Conservation (phyloP, 805 yeast species). For the Zygosaccharomyces siamensis region DNA sequence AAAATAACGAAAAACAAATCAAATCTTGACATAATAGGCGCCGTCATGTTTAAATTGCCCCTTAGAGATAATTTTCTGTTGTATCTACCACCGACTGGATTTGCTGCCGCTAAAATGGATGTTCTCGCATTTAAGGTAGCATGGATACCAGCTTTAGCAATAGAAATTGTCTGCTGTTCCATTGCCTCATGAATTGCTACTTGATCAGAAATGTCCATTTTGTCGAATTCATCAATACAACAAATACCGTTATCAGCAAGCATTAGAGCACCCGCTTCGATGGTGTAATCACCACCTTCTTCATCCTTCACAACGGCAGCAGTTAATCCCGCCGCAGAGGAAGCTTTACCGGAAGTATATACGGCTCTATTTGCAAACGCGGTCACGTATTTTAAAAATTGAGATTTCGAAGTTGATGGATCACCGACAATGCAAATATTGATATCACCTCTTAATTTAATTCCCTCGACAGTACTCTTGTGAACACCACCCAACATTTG, state of each 20-base stretch:
- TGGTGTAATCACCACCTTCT: conserved; percentile 94
- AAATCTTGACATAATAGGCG: conserved; percentile 97
- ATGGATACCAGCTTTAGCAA: conserved; percentile 98
- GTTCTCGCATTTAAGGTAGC: conserved; percentile 97
- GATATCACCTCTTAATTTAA: conserved; percentile 92
- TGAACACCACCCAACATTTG: conserved; percentile 96
- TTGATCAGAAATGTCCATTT: conserved; percentile 93
- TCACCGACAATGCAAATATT: conserved; percentile 96
- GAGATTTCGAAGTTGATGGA: conserved; percentile 96
- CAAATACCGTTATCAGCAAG: conserved; percentile 97
- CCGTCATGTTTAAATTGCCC: conserved; percentile 89
- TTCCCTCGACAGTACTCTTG: conserved; percentile 88
- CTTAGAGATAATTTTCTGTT: conserved; percentile 80
- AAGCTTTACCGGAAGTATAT: conserved; percentile 96
- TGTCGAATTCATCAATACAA: conserved; percentile 97
- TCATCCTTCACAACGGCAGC: conserved; percentile 98
- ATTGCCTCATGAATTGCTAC: conserved; percentile 99
- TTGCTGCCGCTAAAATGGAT: conserved; percentile 96
- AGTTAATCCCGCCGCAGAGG: conserved; percentile 97
- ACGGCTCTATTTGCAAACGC: conserved; percentile 90
- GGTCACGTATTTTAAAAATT: conserved; percentile 88
- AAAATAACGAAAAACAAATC: conserved; percentile 90
- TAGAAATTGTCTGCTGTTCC: conserved; percentile 99
- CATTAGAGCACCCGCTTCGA: conserved; percentile 98
- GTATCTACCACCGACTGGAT: conserved; percentile 95